These are phyloP conservation scores for Pythium inflatum DNA, from an alignment of 352 stramenopile species.

Conservation along the genomic window DNA sequence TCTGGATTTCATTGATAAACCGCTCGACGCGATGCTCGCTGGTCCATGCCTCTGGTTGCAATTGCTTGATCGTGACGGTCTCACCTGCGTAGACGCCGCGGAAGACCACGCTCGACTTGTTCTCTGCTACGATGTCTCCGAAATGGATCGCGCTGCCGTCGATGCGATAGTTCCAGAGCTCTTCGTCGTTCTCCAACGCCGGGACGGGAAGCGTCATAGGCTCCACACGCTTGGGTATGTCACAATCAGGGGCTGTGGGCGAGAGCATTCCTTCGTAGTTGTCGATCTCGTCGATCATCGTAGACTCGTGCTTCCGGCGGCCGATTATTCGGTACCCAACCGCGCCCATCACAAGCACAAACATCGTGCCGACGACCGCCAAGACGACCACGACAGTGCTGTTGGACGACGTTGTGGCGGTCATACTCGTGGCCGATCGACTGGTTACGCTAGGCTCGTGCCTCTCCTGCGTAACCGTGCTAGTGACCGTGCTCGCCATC, in stretches of 20 bases:
- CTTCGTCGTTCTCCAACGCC: background rate
- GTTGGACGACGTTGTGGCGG: background rate
- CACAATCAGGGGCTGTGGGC: background rate
- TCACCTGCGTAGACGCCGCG: background rate
- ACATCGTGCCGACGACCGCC: background rate
- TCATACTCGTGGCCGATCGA: too few relatives aligned
- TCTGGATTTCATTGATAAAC: slow-evolving; percentile 42
- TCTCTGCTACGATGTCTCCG: background rate
- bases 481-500: too few relatives aligned
- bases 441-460: too few relatives aligned
- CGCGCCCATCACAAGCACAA: background rate
- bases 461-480: too few relatives aligned
- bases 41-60: slow-evolving; percentile 18
- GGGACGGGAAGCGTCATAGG: background rate
- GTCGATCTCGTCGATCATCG: too few relatives aligned
- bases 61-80: slow-evolving; percentile 16
- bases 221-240: background rate
- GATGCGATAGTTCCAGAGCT: too few relatives aligned
- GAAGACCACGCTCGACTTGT: slow-evolving; percentile 10
- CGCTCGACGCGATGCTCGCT: slow-evolving; percentile 17
- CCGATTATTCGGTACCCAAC: background rate
- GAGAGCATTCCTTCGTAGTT: background rate
- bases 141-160: background rate
- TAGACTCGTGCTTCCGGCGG: too few relatives aligned
- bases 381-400: background rate